Percentiles rank a stretch among this genome's conserved stretches.
Evolutionary conservation across 2,329 filamentous ascomycete genomes (phyloP).

Genomic region (Penicillium sp.): DNA sequence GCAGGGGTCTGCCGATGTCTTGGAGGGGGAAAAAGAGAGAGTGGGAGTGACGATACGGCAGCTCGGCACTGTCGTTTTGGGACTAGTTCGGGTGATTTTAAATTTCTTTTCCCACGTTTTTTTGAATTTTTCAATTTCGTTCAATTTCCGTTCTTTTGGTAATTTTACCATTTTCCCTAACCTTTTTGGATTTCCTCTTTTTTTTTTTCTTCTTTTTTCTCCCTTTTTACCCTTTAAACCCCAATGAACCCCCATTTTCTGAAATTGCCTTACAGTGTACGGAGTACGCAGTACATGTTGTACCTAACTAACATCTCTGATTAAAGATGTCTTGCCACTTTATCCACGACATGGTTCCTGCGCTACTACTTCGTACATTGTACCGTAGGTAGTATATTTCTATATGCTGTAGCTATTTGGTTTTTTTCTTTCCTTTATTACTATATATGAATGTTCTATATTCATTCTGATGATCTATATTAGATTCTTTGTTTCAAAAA

Average conservation of each 20-base stretch:
- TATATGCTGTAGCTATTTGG: not conserved
- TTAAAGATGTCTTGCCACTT: not conserved
- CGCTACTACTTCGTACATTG: not conserved
- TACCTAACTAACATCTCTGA: not conserved
- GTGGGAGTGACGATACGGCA: constrained; percentile 22
- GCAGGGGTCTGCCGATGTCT: constrained; percentile 3
- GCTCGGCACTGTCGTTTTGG: constrained; percentile 22
- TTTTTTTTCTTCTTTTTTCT: not conserved
- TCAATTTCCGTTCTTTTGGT: constrained; percentile 3
- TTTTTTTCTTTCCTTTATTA: not conserved
- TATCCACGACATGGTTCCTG: not conserved
- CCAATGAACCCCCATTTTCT: not conserved
- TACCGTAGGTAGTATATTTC: not conserved
- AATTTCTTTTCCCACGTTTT: constrained; percentile 1
- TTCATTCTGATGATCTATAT: not conserved
- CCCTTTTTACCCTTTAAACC: not conserved
- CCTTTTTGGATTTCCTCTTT: constrained; percentile 7
- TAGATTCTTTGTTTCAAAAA: not conserved
- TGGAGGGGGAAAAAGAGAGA: not conserved
- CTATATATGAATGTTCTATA: not conserved
- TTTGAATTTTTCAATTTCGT: not conserved
- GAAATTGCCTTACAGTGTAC: not conserved
- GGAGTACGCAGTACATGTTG: not conserved
- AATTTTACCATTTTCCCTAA: constrained; percentile 3
- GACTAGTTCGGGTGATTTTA: constrained; percentile 13